Percentiles rank a stretch among this genome's conserved stretches.
These are phyloP conservation scores for Termitomyces sp. DNA, from an alignment of 768 basidiomycete genomes.

Conservation along the genomic window DNA sequence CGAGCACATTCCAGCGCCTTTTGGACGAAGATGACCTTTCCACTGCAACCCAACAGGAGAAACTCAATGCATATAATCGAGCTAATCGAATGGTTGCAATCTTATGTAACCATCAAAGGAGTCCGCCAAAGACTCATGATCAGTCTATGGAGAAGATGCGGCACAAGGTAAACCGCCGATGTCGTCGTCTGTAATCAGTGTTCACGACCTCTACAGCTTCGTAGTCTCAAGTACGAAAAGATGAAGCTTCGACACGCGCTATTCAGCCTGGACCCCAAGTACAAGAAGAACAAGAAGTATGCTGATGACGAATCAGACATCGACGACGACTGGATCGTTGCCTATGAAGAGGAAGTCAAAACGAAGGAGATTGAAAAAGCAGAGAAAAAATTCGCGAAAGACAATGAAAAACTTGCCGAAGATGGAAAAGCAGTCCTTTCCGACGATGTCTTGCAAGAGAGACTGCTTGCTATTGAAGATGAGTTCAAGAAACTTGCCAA, in stretches of 20 bases:
- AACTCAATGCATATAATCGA: conserved; percentile 93
- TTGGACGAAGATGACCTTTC: conserved; percentile 61
- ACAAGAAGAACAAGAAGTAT: conserved; percentile 78
- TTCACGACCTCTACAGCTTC: conserved; percentile 49
- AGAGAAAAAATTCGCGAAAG: conserved; percentile 92
- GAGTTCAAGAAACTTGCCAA: conserved; percentile 71
- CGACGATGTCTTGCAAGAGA: conserved; percentile 61
- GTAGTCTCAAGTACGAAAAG: conserved; percentile 89
- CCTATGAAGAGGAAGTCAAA: conserved; percentile 73
- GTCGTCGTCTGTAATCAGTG: neutral
- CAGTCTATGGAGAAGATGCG: conserved; percentile 93
- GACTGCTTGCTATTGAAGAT: conserved; percentile 63
- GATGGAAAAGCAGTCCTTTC: conserved; percentile 58
- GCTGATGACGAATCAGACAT: conserved; percentile 85
- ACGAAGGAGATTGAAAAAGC: conserved; percentile 83
- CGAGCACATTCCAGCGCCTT: conserved; percentile 89
- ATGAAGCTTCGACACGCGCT: conserved; percentile 93
- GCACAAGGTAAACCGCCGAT: conserved; percentile 60
- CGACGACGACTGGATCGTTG: conserved; percentile 85
- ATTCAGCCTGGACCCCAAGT: conserved; percentile 70
- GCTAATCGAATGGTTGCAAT: conserved; percentile 97
- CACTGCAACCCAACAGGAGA: conserved; percentile 83
- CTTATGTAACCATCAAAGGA: conserved; percentile 98
- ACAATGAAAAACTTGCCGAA: conserved; percentile 80
- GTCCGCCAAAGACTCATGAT: conserved; percentile 87